Base-by-base conservation (phyloP, 345 rosid species). In the Angophora floribunda region DNA sequence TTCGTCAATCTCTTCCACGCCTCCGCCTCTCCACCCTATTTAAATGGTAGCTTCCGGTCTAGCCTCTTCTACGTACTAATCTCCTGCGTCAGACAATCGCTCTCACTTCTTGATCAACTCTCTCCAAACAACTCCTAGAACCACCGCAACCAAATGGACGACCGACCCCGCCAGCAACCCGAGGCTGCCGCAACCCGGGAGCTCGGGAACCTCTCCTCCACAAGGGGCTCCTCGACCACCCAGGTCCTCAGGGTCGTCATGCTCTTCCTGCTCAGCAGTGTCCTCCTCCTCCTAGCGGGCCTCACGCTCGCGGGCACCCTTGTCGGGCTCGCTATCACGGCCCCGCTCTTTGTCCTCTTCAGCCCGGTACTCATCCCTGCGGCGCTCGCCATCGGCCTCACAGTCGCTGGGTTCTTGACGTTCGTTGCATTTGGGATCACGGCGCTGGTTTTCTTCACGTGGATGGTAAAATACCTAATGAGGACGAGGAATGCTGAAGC, bases 341-440 rank as follows among this genome's bases (percentile, higher is more conserved):
- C 93, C 9, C 95, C 93, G 15, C 84, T 94, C 24, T 93, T 94
- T 86, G 50, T 94, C 10, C 85, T 94, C 41, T 92, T 86, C 90
- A 92, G 95, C 91, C 95, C 92, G 28, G 90, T 94, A 86, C 79
- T 94, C 26, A 92, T 92, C 36, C 92, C 96, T 1, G 91, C 93
- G 10, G 89, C 92, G 5, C 53, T 92, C 17, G 70, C 63, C 53
- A 87, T 93, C 28, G 94, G 89, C 21, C 50, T 93, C 16, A 89
- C 93, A 1, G 90, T 91, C 78, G 6, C 85, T 8, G 96, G 92
- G 30, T 94, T 92, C 89, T 87, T 91, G 88, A 82, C 91, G 1
- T 92, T 94, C 1, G 94, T 92, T 6, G 94, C 92, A 57, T 91
- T 92, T 45, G 94, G 93, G 89, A 78, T 94, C 85, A 91, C 91